These are phyloP conservation scores for Fomitopsis palustris DNA, from an alignment of 1,284 basidiomycete genomes.

Conservation along the genomic window DNA sequence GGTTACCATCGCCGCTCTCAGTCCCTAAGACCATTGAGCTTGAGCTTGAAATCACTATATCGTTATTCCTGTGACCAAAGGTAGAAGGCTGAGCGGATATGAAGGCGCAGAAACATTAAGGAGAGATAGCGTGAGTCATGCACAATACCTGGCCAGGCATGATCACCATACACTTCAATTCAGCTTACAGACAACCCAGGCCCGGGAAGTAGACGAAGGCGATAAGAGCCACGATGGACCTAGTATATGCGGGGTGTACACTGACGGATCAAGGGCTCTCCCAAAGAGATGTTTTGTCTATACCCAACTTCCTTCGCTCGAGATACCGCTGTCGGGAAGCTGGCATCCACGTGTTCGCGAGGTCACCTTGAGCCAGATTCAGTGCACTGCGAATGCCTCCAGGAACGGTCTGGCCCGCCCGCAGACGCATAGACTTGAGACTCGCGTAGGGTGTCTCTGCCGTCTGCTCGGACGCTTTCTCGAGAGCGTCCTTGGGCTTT, in stretches of 20 bases:
- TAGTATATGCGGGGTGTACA: slow-evolving; percentile 16
- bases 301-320: slow-evolving; percentile 31
- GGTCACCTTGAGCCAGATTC: slow-evolving; percentile 29
- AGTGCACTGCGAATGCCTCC: slow-evolving; percentile 29
- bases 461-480: slow-evolving; percentile 20
- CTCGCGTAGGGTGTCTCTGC: slow-evolving; percentile 12
- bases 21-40: no score
- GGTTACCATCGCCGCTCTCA: no score
- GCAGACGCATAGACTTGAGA: slow-evolving; percentile 26
- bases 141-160: no score
- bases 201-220: neutral
- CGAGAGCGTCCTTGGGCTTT: slow-evolving; percentile 21
- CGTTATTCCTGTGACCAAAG: no score
- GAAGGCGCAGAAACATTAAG: no score
- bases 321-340: slow-evolving; percentile 24
- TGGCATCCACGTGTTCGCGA: slow-evolving; percentile 24
- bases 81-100: no score
- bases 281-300: slow-evolving; percentile 31
- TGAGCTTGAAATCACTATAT: no score
- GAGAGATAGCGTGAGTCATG: no score
- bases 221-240: neutral
- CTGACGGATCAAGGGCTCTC: slow-evolving; percentile 17
- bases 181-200: neutral
- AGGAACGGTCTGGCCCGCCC: slow-evolving; percentile 34
- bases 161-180: no score